Evolutionary conservation across 306 rosid species (phyloP).

Genomic region (Parietaria judaica): DNA sequence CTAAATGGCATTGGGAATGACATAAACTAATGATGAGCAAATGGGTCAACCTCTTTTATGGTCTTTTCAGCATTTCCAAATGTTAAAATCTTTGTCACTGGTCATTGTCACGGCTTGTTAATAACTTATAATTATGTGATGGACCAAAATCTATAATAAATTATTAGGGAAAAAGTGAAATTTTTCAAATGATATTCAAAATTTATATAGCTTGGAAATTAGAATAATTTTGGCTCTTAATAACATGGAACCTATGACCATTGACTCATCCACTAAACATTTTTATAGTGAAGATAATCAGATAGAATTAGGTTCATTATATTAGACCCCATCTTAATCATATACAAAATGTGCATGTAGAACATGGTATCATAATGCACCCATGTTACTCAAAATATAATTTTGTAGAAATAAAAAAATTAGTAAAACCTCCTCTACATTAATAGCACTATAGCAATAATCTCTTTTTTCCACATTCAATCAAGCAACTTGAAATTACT

Average conservation of each 20-base stretch:
- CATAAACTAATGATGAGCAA: slow-evolving; percentile 50
- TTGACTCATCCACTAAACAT: slow-evolving; percentile 74
- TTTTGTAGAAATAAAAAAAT: neutral
- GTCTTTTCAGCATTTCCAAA: slow-evolving; percentile 41
- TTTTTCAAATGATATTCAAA: slow-evolving; percentile 12
- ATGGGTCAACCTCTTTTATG: slow-evolving; percentile 45
- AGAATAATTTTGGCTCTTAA: slow-evolving; percentile 13
- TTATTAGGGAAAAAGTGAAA: slow-evolving; percentile 1
- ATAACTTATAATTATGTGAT: slow-evolving; percentile 14
- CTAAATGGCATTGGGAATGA: slow-evolving; percentile 61
- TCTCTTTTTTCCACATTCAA: neutral
- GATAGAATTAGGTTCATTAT: slow-evolving; percentile 23
- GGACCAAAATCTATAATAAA: slow-evolving; percentile 15
- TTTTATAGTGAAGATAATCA: slow-evolving; percentile 28
- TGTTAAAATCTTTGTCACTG: slow-evolving; percentile 28
- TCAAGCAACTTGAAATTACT: neutral
- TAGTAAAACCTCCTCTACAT: neutral
- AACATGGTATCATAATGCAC: slow-evolving; percentile 33
- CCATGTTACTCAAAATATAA: slow-evolving; percentile 16
- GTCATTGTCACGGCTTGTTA: slow-evolving; percentile 31
- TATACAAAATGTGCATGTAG: slow-evolving; percentile 19
- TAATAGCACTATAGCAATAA: neutral
- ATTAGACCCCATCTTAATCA: slow-evolving; percentile 30
- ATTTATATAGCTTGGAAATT: slow-evolving; percentile 8
- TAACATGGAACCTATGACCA: slow-evolving; percentile 37